phyloP scores from a whole-genome alignment of 305 asterid species.

The Fraxinus xanthoxyloides region DNA sequence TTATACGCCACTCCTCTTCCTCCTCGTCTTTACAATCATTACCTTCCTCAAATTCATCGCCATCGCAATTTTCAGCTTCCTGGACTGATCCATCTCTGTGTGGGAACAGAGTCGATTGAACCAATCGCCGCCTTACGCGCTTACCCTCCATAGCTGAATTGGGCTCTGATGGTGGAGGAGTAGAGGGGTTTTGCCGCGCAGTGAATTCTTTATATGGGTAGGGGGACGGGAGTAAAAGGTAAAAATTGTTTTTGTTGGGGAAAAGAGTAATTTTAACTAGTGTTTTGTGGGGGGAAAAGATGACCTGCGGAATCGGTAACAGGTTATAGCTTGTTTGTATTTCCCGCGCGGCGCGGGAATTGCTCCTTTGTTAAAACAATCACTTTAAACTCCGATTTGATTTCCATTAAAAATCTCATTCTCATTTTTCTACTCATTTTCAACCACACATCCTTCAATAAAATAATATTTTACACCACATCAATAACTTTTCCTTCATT shows the following conservation, averaged over 20 bases:
- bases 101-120: conserved; percentile 71
- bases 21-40: conserved; percentile 33
- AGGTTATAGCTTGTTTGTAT: conserved; percentile 23
- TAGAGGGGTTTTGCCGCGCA: conserved; percentile 28
- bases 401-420: too few relatives aligned
- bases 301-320: conserved; percentile 41
- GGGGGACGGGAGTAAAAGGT: conserved; percentile 16
- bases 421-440: too few relatives aligned
- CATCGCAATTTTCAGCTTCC: conserved; percentile 29
- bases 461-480: too few relatives aligned
- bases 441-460: too few relatives aligned
- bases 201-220: not conserved
- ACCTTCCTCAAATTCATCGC: conserved; percentile 18
- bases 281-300: not conserved
- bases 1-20: conserved; percentile 43
- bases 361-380: too few relatives aligned
- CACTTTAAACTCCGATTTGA: too few relatives aligned
- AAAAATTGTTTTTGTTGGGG: conserved; percentile 14
- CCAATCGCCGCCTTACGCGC: conserved; percentile 53
- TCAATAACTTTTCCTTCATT: too few relatives aligned
- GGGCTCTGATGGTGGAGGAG: conserved; percentile 31
- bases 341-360: not conserved
- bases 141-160: conserved; percentile 45
- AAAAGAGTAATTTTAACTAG: not conserved
- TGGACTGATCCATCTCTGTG: conserved; percentile 34